These are phyloP conservation scores for Eucalyptus leucophloia DNA, from an alignment of 345 rosid genomes.

Conservation along the genomic window DNA sequence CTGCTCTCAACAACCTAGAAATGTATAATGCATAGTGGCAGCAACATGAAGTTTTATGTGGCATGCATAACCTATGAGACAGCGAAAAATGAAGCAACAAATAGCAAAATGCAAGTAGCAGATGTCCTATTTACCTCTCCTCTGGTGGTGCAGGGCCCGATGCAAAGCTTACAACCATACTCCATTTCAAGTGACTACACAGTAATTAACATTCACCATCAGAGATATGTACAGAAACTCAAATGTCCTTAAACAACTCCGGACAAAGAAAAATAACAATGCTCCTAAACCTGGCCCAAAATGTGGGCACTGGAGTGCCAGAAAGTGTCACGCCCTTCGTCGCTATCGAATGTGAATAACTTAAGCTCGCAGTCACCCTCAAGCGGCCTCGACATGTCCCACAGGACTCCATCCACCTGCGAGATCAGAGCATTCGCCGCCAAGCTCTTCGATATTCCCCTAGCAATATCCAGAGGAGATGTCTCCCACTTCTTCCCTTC, in stretches of 20 bases:
- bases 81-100: neutral
- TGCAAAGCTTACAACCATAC: slow-evolving; percentile 93
- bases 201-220: neutral
- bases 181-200: slow-evolving; percentile 70
- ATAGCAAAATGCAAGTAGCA: neutral
- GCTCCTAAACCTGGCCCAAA: slow-evolving; percentile 68
- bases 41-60: neutral
- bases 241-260: neutral
- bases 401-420: slow-evolving; percentile 59
- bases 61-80: neutral
- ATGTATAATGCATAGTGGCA: neutral
- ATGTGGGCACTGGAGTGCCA: slow-evolving; percentile 99
- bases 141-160: slow-evolving; percentile 96
- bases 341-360: slow-evolving; percentile 56
- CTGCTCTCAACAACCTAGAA: neutral
- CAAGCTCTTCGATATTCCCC: slow-evolving; percentile 54
- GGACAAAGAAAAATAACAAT: neutral
- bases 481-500: slow-evolving; percentile 86
- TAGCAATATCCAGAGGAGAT: slow-evolving; percentile 64
- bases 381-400: slow-evolving; percentile 88
- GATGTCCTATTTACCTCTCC: slow-evolving; percentile 56
- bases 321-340: slow-evolving; percentile 88
- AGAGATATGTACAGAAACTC: neutral
- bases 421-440: slow-evolving; percentile 70
- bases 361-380: slow-evolving; percentile 74